Percentiles rank a stretch among this genome's conserved stretches.
These are phyloP conservation scores for Globisporangium recalcitrans DNA, from an alignment of 352 stramenopile genomes.

Conservation along the genomic window DNA sequence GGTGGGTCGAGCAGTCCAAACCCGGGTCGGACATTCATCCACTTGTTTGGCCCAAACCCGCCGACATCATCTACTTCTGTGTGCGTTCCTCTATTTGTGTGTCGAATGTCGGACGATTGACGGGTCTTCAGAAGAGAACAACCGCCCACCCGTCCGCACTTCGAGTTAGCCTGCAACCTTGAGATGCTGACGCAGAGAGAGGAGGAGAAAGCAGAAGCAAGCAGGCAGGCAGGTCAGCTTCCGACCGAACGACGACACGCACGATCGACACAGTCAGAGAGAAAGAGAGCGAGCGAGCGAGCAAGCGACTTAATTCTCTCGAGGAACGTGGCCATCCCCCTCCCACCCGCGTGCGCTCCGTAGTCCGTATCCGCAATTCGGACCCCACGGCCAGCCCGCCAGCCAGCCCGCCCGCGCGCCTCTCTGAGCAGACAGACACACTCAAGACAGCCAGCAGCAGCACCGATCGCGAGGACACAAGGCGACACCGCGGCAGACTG, in stretches of 20 bases:
- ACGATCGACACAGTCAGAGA: conserved; percentile 5
- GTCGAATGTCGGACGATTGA: neutral
- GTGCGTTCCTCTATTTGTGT: neutral
- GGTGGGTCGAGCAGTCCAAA: neutral
- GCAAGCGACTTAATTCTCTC: conserved; percentile 9
- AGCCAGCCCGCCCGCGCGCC: neutral
- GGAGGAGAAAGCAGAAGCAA: conserved; percentile 1
- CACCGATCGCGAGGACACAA: neutral
- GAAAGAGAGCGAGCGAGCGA: conserved; percentile 5
- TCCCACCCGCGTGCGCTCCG: neutral
- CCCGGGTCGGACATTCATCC: neutral
- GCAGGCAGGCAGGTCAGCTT: conserved; percentile 1
- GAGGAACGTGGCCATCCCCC: neutral
- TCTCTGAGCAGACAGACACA: conserved; percentile 3
- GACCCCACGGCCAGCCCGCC: neutral
- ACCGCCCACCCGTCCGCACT: neutral
- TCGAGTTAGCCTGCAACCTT: conserved; percentile 6
- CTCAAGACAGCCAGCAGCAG: neutral
- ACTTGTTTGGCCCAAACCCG: neutral
- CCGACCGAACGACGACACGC: conserved; percentile 12
- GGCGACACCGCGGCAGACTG: neutral
- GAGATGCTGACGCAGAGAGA: conserved; percentile 11
- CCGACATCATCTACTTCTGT: neutral
- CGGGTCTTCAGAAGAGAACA: no score
- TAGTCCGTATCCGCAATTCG: neutral